Evolutionary conservation across 805 yeast genomes (phyloP).

Genomic region (Cyberlindnera subsufficiens): DNA sequence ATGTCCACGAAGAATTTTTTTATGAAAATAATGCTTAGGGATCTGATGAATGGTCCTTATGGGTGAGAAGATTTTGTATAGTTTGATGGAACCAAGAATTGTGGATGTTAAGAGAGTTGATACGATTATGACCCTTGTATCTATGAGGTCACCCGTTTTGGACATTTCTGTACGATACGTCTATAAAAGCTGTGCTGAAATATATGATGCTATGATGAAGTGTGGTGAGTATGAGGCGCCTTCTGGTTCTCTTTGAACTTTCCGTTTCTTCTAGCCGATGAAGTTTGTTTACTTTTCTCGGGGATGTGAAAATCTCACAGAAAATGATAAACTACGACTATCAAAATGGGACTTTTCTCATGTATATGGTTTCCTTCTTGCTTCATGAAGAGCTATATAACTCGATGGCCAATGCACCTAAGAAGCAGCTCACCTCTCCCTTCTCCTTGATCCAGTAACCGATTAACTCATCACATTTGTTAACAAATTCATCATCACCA

Average conservation of each 20-base stretch:
- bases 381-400: constrained; percentile 39
- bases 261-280: no score
- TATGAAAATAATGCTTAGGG: constrained; percentile 40
- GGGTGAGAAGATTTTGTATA: constrained; percentile 46
- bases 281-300: no score
- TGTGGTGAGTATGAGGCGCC: no score
- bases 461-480: constrained; percentile 35
- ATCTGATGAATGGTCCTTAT: constrained; percentile 43
- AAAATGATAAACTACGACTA: neutral
- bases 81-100: constrained; percentile 34
- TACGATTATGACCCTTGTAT: constrained; percentile 22
- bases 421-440: constrained; percentile 68
- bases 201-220: neutral
- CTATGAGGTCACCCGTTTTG: constrained; percentile 3
- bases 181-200: neutral
- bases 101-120: constrained; percentile 31
- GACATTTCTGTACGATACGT: neutral
- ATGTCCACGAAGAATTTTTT: constrained; percentile 51
- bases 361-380: neutral
- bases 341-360: neutral
- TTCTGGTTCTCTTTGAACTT: no score
- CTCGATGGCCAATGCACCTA: constrained; percentile 68
- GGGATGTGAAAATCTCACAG: no score
- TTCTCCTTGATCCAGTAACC: constrained; percentile 63
- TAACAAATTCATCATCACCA: constrained; percentile 31